Conservation (phyloP, 768 basidiomycete species). For the Mycena galericulata region DNA sequence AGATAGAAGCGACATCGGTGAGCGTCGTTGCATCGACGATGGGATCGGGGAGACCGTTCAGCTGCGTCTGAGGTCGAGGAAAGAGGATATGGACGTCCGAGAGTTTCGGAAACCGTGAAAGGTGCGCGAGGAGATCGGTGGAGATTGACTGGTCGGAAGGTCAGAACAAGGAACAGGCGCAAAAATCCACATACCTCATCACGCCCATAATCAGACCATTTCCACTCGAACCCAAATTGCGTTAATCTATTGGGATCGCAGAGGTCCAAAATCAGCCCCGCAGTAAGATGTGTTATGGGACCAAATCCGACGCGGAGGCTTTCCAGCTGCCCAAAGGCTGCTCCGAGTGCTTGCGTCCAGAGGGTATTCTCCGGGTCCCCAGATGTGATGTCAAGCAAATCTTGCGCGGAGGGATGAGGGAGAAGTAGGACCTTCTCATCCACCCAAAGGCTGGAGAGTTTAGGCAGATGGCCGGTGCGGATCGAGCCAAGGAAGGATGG, state of each 20-base stretch:
- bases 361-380: background rate
- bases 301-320: slow-evolving; percentile 33
- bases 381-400: background rate
- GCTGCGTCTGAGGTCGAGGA: slow-evolving; percentile 5
- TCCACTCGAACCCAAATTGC: slow-evolving; percentile 33
- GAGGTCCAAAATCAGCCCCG: slow-evolving; percentile 8
- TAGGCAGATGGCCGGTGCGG: slow-evolving; percentile 24
- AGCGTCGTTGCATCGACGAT: background rate
- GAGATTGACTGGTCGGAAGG: background rate
- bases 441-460: slow-evolving; percentile 37
- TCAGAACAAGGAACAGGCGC: background rate
- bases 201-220: slow-evolving; percentile 12
- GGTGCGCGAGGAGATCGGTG: background rate
- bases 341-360: background rate
- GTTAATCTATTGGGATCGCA: slow-evolving; percentile 18
- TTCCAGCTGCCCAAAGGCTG: slow-evolving; percentile 9
- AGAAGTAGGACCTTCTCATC: slow-evolving; percentile 28
- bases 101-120: slow-evolving; percentile 7
- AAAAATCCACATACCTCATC: slow-evolving; percentile 9
- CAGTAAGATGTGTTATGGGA: slow-evolving; percentile 5
- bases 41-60: background rate
- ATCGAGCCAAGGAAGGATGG: slow-evolving; percentile 11
- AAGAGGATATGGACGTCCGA: slow-evolving; percentile 14
- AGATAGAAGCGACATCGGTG: background rate
- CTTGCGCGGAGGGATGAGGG: background rate